Evolutionary conservation across 495 filamentous ascomycete species (phyloP), one percentile per base, ranked within the genome.

Genomic region (Usnea hakonensis): DNA sequence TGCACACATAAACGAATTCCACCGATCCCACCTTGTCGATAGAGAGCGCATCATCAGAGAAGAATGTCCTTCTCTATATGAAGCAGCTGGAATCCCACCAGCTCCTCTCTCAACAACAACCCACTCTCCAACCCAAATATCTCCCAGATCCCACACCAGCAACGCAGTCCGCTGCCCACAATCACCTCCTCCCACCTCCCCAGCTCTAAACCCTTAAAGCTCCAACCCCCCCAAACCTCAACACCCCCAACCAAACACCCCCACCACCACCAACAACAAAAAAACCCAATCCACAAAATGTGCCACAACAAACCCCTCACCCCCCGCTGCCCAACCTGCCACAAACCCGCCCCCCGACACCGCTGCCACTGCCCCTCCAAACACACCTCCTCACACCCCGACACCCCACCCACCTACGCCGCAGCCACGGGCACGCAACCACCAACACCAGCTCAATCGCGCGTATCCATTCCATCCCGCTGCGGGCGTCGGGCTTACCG

Each of bases 311-410:
- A 50, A n/a, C n/a, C n/a, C 26, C 46, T 10, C 46, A 26, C 23
- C 17, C 46, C 46, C 13, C 46, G 26, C 10, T 50, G 46, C 46
- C 17, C 46, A 50, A 50, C 11, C 26, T 50, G 26, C 26, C 23
- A 50, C 23, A 50, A 50, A 26, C 46, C 46, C 5, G 46, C 46
- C 2, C 46, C 46, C 17, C 26, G 26, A 13, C 46, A 50, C 4
- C 46, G 46, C 46, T 50, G 46, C 14, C 46, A 13, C 46, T 50
- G 46, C 37, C 23, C 63, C 8, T 35, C 36, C 26, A 60, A 61
- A 52, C 19, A 33, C 8, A 14, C 50, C 46, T 52, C 46, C 46
- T 30, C 13, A 13, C 46, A 50, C 1, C 46, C 28, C 17, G 46
- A 50, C 9, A 26, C 0, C 14, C 46, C 19, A 4, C 46, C 46